These are phyloP conservation scores for Sugiyamaella valdiviana DNA, from an alignment of 805 yeast genomes.

Conservation along the genomic window DNA sequence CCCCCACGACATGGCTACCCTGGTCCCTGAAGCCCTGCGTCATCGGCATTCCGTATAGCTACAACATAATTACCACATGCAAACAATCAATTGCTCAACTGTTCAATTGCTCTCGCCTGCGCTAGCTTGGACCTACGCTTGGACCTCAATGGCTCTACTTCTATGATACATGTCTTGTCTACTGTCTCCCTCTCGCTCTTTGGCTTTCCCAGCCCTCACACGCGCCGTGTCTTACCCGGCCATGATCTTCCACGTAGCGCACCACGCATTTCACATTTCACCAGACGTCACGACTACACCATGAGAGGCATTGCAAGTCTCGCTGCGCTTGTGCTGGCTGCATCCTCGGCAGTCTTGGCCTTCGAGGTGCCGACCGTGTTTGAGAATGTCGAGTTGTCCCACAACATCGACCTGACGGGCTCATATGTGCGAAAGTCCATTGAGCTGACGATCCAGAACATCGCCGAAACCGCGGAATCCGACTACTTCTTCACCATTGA, in stretches of 20 bases:
- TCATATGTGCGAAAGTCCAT: conserved; percentile 60
- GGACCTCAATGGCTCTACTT: too few species aligned
- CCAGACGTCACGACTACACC: neutral
- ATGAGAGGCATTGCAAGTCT: neutral
- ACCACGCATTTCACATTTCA: neutral
- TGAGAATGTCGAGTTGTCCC: conserved; percentile 53
- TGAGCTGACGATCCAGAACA: conserved; percentile 53
- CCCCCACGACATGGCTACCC: too few species aligned
- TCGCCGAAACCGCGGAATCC: conserved; percentile 45
- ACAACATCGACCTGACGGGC: conserved; percentile 57
- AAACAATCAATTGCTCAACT: too few species aligned
- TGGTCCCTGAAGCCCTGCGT: too few species aligned
- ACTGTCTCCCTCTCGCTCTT: too few species aligned
- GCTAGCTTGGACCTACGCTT: too few species aligned
- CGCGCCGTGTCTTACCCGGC: neutral
- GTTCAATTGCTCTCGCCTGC: too few species aligned
- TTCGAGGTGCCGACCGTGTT: conserved; percentile 29
- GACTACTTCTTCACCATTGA: conserved; percentile 60
- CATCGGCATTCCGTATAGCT: too few species aligned
- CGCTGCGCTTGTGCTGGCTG: neutral
- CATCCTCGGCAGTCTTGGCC: conserved; percentile 3
- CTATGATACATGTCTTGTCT: too few species aligned
- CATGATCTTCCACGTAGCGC: neutral
- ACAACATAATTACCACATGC: too few species aligned
- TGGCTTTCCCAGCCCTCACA: too few species aligned